A percentile compares a stretch with the other conserved stretches of the same genome.
phyloP scores from a whole-genome alignment of 2,329 filamentous ascomycete species.

The Pestalotiopsis fici region DNA sequence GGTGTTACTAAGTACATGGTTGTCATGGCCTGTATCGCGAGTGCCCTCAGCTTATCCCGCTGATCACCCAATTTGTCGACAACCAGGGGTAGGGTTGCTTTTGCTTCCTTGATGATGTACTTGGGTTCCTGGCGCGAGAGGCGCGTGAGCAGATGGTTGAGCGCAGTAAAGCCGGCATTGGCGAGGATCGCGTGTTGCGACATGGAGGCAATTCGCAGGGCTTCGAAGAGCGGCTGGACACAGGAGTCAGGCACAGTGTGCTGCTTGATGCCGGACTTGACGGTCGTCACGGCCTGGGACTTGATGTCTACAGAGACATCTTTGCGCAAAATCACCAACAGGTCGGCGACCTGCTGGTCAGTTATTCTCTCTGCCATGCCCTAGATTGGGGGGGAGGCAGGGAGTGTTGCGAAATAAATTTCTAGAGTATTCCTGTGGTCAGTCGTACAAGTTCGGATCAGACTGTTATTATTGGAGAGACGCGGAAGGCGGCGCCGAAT shows the following conservation, averaged over 20 bases:
- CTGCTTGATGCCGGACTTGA: conserved; percentile 92
- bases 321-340: conserved; percentile 54
- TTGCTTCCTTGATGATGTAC: conserved; percentile 68
- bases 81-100: conserved; percentile 71
- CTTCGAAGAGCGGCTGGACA: conserved; percentile 78
- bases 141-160: conserved; percentile 85
- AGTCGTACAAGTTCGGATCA: conserved; percentile 16
- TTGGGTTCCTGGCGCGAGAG: conserved; percentile 83
- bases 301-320: conserved; percentile 72
- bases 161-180: conserved; percentile 82
- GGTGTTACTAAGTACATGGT: conserved; percentile 75
- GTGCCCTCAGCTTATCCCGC: conserved; percentile 79
- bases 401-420: neutral
- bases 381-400: conserved; percentile 5
- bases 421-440: neutral
- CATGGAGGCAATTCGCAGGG: conserved; percentile 71
- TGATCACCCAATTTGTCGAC: conserved; percentile 85
- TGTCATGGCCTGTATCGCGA: conserved; percentile 73
- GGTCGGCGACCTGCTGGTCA: conserved; percentile 58
- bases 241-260: conserved; percentile 79
- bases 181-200: conserved; percentile 78
- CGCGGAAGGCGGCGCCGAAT: conserved; percentile 4
- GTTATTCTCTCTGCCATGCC: conserved; percentile 59
- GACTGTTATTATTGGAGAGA: conserved; percentile 16
- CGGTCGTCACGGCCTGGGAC: conserved; percentile 67